Evolutionary conservation across 176 grass and related monocot genomes (phyloP), one percentile per base, ranked within the genome.

Genomic region (Juncus effusus): DNA sequence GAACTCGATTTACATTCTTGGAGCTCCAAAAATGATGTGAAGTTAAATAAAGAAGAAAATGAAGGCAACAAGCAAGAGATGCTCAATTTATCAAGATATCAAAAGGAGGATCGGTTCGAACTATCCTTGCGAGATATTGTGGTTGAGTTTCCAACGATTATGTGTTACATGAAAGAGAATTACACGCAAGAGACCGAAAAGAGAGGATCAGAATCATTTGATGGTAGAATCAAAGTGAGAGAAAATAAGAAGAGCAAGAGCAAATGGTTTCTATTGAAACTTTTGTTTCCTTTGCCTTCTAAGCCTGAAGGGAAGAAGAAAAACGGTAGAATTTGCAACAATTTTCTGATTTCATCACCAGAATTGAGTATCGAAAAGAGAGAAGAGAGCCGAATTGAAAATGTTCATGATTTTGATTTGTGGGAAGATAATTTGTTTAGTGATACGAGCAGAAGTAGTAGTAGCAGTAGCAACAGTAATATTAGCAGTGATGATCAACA

Each of bases 91-190:
- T 40, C 8, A 1, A 41, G 60, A 13, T 53, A 52, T 15, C 16
- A 79, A 60, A 65, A 64, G 7, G 73, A 89, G 4, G 56, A 74
- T 13, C 38, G 19, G 7, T 65, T 65, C 3, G 78, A 89, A 16
- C 16, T 89, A 62, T 88, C 85, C 0, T 62, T 88, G 10, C 51
- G 66, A 61, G 77, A 80, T 60, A 59, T 79, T 54, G 50, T 53
- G 37, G 65, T 53, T 4, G 50, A 69, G 47, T 55, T 69, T 36
- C 38, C 65, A 9, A 69, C 16, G 11, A 69, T 53, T 51, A 16
- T 13, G 62, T 80, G 73, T 61, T 77, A 10, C 59, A 62, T 10
- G 2, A 45, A 47, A 49, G 73, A 13, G 5, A 19, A 42, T n/a
- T 35, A 38, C 12, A 62, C 65, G 35, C 54, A 78, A 59, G 60